Evolutionary conservation across 805 yeast genomes (phyloP), one percentile per base, ranked within the genome.

Genomic region (Spencermartinsiella europaea): DNA sequence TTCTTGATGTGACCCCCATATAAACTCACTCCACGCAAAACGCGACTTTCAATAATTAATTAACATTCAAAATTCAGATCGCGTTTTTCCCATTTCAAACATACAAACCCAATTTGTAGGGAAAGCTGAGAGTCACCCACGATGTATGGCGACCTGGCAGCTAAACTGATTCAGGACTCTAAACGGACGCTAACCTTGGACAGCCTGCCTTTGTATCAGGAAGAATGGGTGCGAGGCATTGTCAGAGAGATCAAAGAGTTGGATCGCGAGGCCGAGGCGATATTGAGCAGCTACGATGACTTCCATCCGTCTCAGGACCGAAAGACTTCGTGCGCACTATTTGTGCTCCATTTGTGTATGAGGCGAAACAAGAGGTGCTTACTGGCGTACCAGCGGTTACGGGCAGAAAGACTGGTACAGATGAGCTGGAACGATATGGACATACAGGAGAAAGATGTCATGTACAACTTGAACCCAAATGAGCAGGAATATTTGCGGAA

Each of bases 111-210:
- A n/a, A n/a, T n/a, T n/a, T n/a, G n/a, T n/a, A n/a, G n/a, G n/a
- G n/a, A n/a, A n/a, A n/a, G n/a, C n/a, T n/a, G n/a, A n/a, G n/a
- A n/a, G n/a, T n/a, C n/a, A n/a, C n/a, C 40, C 10, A 16, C 2
- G 20, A 91, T 91, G 99, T 87, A 87, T 58, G 97, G 97, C 22
- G 97, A 90, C 57, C 58, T 77, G 3, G 96, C 91, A 1, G 77
- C 79, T 50, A 91, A 91, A 63, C 76, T 91, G n/a, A 74, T 86
- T 1, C 71, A 80, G 31, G 97, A 93, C 48, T 93, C 97, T 14
- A 84, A 89, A 51, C 71, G 98, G 53, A 70, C 95, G 0, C 75
- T 75, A 49, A 74, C 78, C 19, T 66, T 91, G 27, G 83, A 81
- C 7, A 71, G 69, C 12, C 60, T 85, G 1, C 90, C 97, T 0